Conservation (phyloP, 495 filamentous ascomycete genomes). For the Pyrenopolyporus hunteri region DNA sequence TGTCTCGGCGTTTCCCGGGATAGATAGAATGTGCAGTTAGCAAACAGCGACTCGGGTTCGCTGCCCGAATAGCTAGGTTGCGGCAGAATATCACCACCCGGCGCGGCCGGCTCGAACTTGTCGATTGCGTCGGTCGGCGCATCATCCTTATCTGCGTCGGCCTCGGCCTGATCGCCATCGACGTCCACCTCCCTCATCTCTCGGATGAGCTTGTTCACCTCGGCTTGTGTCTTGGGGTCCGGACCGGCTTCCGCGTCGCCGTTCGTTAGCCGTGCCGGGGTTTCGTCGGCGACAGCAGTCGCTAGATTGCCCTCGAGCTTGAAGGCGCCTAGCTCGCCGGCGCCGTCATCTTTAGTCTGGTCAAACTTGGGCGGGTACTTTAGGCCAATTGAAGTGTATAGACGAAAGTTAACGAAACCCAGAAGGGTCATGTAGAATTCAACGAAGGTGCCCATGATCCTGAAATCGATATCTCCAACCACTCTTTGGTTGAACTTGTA, state of each 20-base stretch:
- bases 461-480: conserved; percentile 91
- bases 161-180: conserved; percentile 52
- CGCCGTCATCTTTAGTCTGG: conserved; percentile 80
- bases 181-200: conserved; percentile 55
- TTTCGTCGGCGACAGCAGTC: conserved; percentile 53
- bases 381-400: conserved; percentile 88
- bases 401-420: conserved; percentile 91
- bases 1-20: conserved; percentile 92
- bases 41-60: conserved; percentile 73
- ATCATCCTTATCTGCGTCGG: conserved; percentile 57
- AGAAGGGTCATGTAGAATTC: conserved; percentile 97
- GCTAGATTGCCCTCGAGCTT: conserved; percentile 74
- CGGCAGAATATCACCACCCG: conserved; percentile 82
- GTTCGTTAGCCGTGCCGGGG: conserved; percentile 60
- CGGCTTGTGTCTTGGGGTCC: conserved; percentile 60
- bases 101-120: conserved; percentile 78
- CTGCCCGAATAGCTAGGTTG: conserved; percentile 71
- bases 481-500: conserved; percentile 96
- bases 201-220: conserved; percentile 60
- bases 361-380: conserved; percentile 97
- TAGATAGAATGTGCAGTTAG: conserved; percentile 86
- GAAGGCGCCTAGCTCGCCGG: conserved; percentile 91
- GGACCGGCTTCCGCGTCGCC: conserved; percentile 52
- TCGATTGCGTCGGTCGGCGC: conserved; percentile 74
- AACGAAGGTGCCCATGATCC: conserved; percentile 98